Evolutionary conservation across 179 eudicot species (phyloP).

Genomic region (Silene vulgaris): DNA sequence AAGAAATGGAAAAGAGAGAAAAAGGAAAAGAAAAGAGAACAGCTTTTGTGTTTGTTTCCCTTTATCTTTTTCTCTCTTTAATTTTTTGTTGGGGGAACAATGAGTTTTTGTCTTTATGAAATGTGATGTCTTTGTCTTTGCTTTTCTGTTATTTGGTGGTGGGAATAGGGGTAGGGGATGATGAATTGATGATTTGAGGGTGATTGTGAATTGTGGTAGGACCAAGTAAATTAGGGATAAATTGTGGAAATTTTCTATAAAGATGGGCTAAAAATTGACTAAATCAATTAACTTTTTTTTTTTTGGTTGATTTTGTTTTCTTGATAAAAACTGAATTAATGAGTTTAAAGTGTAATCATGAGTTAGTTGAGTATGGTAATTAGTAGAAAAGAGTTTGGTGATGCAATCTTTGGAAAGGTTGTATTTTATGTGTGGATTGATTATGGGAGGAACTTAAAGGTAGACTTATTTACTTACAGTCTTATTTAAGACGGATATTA

Average conservation of each 20-base stretch:
- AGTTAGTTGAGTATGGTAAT: no score
- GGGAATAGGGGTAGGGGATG: not conserved
- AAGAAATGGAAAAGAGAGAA: constrained; percentile 18
- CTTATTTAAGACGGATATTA: no score
- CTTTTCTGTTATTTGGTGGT: constrained; percentile 20
- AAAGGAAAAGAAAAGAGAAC: not conserved
- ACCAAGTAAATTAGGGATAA: not conserved
- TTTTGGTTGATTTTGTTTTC: not conserved
- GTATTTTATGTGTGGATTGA: not conserved
- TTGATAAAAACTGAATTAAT: not conserved
- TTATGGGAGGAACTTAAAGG: no score
- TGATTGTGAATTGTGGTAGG: constrained; percentile 13
- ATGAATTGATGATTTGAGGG: constrained; percentile 17
- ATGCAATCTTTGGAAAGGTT: constrained; percentile 8
- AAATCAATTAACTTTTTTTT: not conserved
- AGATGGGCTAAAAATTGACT: no score
- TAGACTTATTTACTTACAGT: no score
- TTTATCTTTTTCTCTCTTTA: not conserved
- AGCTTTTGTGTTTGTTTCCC: not conserved
- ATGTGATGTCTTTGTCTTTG: constrained; percentile 14
- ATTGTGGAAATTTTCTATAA: no score
- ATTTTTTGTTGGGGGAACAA: not conserved
- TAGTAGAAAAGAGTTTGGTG: not conserved
- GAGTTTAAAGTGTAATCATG: not conserved
- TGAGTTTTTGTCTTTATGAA: constrained; percentile 13